These are phyloP conservation scores for Hypomyces rosellus DNA, from an alignment of 2,329 filamentous ascomycete genomes.

Conservation along the genomic window DNA sequence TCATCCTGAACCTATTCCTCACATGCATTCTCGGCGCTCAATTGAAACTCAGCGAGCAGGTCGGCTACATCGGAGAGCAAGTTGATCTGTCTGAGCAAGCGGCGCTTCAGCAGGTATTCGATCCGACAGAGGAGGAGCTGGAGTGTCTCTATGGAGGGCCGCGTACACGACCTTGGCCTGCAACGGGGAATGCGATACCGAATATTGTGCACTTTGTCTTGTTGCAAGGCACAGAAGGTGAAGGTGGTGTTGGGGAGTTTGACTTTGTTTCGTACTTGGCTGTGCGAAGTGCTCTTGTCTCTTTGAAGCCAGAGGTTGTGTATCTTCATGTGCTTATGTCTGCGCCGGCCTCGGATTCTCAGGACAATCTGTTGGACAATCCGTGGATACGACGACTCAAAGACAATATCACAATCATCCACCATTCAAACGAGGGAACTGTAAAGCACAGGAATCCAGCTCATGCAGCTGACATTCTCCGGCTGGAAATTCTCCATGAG, in stretches of 20 bases:
- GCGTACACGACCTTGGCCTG: background rate
- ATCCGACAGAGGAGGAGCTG: slow-evolving; percentile 11
- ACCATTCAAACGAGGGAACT: slow-evolving; percentile 3
- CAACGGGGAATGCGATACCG: slow-evolving; percentile 6
- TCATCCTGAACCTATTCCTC: too few relatives aligned
- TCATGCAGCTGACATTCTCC: slow-evolving; percentile 9
- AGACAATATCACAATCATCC: slow-evolving; percentile 6
- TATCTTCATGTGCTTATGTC: slow-evolving; percentile 8
- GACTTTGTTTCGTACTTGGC: slow-evolving; percentile 13
- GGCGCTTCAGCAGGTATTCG: slow-evolving; percentile 12
- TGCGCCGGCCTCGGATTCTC: background rate
- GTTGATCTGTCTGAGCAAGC: slow-evolving; percentile 8
- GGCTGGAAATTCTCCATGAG: slow-evolving; percentile 12
- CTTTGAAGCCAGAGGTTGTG: slow-evolving; percentile 4
- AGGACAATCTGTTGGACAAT: background rate
- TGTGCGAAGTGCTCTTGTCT: slow-evolving; percentile 14
- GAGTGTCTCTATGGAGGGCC: slow-evolving; percentile 8
- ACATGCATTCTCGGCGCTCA: too few relatives aligned
- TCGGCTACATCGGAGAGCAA: slow-evolving; percentile 9
- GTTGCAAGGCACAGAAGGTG: slow-evolving; percentile 3
- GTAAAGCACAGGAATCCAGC: background rate
- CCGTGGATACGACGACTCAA: slow-evolving; percentile 11
- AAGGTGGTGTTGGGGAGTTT: slow-evolving; percentile 8
- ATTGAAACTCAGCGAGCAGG: background rate
- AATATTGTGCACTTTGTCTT: slow-evolving; percentile 15